Evolutionary conservation across 2,329 filamentous ascomycete species (phyloP).

Genomic region (Pseudogymnoascus sp.): DNA sequence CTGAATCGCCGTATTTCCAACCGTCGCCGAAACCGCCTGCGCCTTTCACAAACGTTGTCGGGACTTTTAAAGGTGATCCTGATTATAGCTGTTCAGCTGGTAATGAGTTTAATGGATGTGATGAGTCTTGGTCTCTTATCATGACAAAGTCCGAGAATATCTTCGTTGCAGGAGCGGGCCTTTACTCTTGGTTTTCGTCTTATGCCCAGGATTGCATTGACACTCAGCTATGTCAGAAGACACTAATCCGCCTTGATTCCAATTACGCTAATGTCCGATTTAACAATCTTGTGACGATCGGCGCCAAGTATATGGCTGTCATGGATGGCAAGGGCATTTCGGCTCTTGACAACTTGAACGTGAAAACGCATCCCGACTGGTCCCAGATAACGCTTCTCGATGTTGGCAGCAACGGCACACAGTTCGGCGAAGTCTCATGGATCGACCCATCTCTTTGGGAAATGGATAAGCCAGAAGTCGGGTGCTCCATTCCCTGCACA

Average conservation of each 20-base stretch:
- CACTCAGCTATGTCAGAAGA: slow-evolving; percentile 22
- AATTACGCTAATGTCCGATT: slow-evolving; percentile 8
- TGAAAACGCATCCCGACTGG: slow-evolving; percentile 25
- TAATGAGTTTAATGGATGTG: no score
- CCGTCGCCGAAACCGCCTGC: slow-evolving; percentile 37
- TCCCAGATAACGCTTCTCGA: slow-evolving; percentile 22
- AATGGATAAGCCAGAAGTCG: slow-evolving; percentile 24
- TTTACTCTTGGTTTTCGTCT: slow-evolving; percentile 24
- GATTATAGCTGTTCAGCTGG: no score
- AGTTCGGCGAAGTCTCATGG: slow-evolving; percentile 20
- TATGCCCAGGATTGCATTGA: slow-evolving; percentile 24
- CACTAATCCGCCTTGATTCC: not conserved
- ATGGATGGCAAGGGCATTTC: slow-evolving; percentile 21
- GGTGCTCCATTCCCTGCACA: slow-evolving; percentile 24
- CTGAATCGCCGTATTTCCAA: slow-evolving; percentile 64
- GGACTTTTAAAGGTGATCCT: slow-evolving; percentile 1
- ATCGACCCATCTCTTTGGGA: slow-evolving; percentile 26
- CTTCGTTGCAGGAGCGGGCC: slow-evolving; percentile 22
- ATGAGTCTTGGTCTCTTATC: slow-evolving; percentile 19
- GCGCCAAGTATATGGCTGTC: slow-evolving; percentile 24
- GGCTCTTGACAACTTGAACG: slow-evolving; percentile 24
- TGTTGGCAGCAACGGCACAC: slow-evolving; percentile 9
- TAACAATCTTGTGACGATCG: slow-evolving; percentile 26
- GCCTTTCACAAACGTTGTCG: slow-evolving; percentile 8
- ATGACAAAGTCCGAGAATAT: slow-evolving; percentile 19